A percentile compares a stretch with the other conserved stretches of the same genome.
Evolutionary conservation across 352 stramenopile species (phyloP).

Genomic region (Phytopythium oedochilum): DNA sequence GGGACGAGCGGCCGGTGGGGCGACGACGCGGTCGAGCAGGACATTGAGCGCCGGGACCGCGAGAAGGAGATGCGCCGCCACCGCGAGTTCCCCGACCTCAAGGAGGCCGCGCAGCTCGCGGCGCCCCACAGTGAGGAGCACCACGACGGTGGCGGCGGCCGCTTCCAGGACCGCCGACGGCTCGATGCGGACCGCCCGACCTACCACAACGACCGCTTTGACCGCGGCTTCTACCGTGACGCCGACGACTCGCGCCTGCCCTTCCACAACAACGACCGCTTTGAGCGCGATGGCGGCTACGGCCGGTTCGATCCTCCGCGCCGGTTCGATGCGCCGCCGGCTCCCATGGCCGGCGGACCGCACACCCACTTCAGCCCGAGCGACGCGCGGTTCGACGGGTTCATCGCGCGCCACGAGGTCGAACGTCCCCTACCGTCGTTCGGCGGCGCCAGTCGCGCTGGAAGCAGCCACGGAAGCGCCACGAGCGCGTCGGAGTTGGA

Average conservation of each 20-base stretch:
- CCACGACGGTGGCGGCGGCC: conserved; percentile 1
- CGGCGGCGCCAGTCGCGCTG: background rate
- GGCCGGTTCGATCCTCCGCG: background rate
- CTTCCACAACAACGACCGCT: background rate
- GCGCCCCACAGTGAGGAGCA: conserved; percentile 9
- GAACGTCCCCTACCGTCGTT: background rate
- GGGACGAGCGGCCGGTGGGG: conserved; percentile 48
- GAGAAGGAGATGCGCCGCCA: conserved; percentile 19
- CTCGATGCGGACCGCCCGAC: background rate
- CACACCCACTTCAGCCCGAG: conserved; percentile 24
- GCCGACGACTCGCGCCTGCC: background rate
- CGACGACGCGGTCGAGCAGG: conserved; percentile 67
- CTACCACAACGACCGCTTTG: background rate
- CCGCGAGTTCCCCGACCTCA: conserved; percentile 39
- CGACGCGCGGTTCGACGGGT: conserved; percentile 20
- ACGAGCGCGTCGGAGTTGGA: background rate
- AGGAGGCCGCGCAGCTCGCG: conserved; percentile 14
- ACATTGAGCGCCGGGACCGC: conserved; percentile 34
- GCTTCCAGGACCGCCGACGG: background rate
- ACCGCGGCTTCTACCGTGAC: background rate
- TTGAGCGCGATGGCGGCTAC: background rate
- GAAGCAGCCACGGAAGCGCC: background rate
- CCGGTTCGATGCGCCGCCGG: background rate
- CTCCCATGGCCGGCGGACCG: background rate
- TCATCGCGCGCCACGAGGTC: conserved; percentile 5